phyloP scores from a whole-genome alignment of 495 filamentous ascomycete species.

The Platismatia glauca region DNA sequence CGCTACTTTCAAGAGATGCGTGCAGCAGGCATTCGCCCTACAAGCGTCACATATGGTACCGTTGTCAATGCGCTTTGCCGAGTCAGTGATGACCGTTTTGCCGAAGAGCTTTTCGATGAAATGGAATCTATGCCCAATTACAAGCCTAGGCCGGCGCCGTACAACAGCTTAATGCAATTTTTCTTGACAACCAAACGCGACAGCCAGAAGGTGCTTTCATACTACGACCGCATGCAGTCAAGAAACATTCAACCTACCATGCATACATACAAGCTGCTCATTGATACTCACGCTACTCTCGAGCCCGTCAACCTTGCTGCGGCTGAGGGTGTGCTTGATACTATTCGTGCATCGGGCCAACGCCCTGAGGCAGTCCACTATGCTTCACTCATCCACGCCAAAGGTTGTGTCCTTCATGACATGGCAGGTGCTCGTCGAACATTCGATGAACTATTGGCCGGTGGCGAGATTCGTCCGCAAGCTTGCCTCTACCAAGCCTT shows the following conservation, averaged over 20 bases:
- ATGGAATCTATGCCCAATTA: constrained; percentile 99
- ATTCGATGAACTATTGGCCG: constrained; percentile 70
- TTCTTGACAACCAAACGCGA: constrained; percentile 97
- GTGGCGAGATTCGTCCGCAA: constrained; percentile 54
- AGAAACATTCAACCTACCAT: constrained; percentile 83
- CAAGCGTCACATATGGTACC: constrained; percentile 95
- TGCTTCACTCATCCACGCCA: constrained; percentile 88
- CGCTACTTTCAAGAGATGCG: constrained; percentile 99
- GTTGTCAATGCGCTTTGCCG: constrained; percentile 96
- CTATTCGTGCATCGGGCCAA: constrained; percentile 64
- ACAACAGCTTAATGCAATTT: constrained; percentile 99
- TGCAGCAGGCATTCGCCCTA: constrained; percentile 81
- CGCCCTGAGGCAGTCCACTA: constrained; percentile 88
- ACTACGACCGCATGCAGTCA: constrained; percentile 87
- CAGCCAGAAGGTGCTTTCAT: constrained; percentile 84
- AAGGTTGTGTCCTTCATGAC: constrained; percentile 89
- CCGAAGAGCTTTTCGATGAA: constrained; percentile 95
- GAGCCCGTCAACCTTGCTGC: constrained; percentile 87
- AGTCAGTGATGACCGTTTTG: constrained; percentile 94
- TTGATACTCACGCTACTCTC: constrained; percentile 89
- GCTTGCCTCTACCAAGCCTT: constrained; percentile 91
- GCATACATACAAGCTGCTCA: constrained; percentile 96
- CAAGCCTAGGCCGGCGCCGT: constrained; percentile 91
- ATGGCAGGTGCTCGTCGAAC: constrained; percentile 69
- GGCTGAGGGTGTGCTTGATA: constrained; percentile 73